A percentile compares a stretch with the other conserved stretches of the same genome.
These are phyloP conservation scores for Ophiosphaerella korrae DNA, from an alignment of 2,329 filamentous ascomycete genomes.

Conservation along the genomic window DNA sequence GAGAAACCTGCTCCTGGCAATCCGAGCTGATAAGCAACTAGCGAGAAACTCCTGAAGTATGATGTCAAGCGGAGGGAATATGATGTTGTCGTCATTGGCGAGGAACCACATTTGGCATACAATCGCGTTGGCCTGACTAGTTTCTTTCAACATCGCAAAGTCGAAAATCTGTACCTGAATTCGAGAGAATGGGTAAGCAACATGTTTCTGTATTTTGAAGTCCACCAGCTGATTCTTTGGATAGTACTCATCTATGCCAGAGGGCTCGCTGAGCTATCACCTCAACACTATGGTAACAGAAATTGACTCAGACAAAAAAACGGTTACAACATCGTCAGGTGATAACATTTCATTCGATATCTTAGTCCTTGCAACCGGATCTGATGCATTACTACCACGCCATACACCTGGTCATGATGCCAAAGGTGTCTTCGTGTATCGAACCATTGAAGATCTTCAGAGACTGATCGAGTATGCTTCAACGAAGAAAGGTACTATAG, in stretches of 20 bases:
- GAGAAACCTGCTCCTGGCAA: neutral
- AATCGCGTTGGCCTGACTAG: constrained; percentile 88
- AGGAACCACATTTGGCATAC: constrained; percentile 86
- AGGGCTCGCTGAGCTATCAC: constrained; percentile 73
- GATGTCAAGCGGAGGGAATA: constrained; percentile 78
- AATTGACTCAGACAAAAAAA: constrained; percentile 68
- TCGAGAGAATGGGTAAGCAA: constrained; percentile 74
- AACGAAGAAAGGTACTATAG: constrained; percentile 68
- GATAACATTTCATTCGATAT: constrained; percentile 75
- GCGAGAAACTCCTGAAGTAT: constrained; percentile 86
- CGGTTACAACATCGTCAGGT: constrained; percentile 72
- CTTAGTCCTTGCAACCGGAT: constrained; percentile 84
- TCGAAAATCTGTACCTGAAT: constrained; percentile 88
- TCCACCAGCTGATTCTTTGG: constrained; percentile 4
- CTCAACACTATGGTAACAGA: constrained; percentile 75
- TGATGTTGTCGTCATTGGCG: constrained; percentile 82
- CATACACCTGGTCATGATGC: constrained; percentile 79
- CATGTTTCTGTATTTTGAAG: neutral
- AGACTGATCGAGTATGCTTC: constrained; percentile 75
- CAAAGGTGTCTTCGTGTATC: constrained; percentile 85
- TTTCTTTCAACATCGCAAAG: constrained; percentile 84
- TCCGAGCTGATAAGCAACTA: constrained; percentile 44
- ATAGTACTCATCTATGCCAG: constrained; percentile 69
- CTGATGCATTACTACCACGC: constrained; percentile 75
- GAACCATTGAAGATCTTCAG: constrained; percentile 81